A percentile compares a stretch with the other conserved stretches of the same genome.
These are phyloP conservation scores for Tetraselmis striata DNA, from an alignment of 139 green algal genomes.

Conservation along the genomic window DNA sequence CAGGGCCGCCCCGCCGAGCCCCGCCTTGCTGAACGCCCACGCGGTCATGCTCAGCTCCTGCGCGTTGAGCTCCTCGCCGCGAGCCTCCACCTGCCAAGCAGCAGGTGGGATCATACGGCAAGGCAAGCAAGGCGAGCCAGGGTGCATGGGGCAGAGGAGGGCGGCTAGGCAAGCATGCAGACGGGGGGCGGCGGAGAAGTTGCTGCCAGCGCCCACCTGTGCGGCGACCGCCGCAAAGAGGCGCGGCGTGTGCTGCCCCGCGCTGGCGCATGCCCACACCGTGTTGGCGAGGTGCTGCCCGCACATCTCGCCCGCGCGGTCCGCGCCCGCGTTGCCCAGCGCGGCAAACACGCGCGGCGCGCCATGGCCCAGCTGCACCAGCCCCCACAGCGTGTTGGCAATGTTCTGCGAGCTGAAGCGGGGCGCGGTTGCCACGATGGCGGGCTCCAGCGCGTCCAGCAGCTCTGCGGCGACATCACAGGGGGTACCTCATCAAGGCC, in stretches of 20 bases:
- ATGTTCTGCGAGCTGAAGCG: neutral
- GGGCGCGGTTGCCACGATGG: neutral
- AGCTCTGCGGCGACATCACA: neutral
- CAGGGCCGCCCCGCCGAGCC: neutral
- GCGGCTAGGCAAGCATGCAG: no score
- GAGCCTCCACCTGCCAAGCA: neutral
- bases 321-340: neutral
- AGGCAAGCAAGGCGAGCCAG: no score
- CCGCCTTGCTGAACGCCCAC: neutral
- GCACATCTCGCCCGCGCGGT: neutral
- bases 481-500: no score
- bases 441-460: neutral
- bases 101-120: no score
- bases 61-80: neutral
- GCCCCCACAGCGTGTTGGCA: neutral
- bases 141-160: no score
- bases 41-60: neutral
- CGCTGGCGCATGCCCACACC: conserved; percentile 23
- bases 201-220: neutral
- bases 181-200: no score
- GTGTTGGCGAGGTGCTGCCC: conserved; percentile 42
- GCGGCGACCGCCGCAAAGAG: neutral
- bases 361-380: neutral
- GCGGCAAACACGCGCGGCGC: neutral
- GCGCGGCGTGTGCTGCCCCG: neutral